Percentiles rank a stretch among this genome's conserved stretches.
Evolutionary conservation across 2,329 filamentous ascomycete genomes (phyloP).

Genomic region (Colletotrichum costaricense): DNA sequence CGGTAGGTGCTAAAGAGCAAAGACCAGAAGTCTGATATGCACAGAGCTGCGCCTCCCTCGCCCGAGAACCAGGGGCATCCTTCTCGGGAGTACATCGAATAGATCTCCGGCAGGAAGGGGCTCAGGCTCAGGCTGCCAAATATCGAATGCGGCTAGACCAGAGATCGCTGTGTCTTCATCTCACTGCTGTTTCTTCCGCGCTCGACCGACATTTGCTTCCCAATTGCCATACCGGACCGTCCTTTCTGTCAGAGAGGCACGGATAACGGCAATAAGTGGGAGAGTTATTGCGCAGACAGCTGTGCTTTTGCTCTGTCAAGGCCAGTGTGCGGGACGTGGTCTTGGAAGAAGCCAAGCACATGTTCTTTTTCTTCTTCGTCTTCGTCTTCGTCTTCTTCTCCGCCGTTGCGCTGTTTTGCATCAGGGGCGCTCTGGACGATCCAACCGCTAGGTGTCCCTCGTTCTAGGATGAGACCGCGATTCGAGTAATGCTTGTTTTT

Average conservation of each 20-base stretch:
- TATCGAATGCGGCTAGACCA: conserved; percentile 15
- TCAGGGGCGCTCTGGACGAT: not conserved
- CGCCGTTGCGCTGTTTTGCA: not conserved
- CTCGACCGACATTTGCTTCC: not conserved
- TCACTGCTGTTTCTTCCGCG: conserved; percentile 22
- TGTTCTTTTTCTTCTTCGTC: not conserved
- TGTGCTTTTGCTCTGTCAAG: not conserved
- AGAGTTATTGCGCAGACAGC: too few species aligned
- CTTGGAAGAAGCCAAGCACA: not conserved
- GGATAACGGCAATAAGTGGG: not conserved
- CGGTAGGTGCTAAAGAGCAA: not conserved
- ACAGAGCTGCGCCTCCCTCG: conserved; percentile 33
- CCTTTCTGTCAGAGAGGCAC: conserved; percentile 8
- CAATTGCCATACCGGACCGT: not conserved
- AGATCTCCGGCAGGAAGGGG: conserved; percentile 18
- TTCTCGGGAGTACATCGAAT: conserved; percentile 22
- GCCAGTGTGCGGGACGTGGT: not conserved
- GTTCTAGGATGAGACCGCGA: not conserved
- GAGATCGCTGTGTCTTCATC: conserved; percentile 20
- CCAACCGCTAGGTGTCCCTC: conserved; percentile 11
- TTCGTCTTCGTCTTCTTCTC: not conserved
- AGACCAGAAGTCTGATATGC: conserved; percentile 27
- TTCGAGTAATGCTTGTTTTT: not conserved
- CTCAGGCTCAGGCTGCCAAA: conserved; percentile 31
- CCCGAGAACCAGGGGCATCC: conserved; percentile 26